Evolutionary conservation across 495 filamentous ascomycete genomes (phyloP), one percentile per base, ranked within the genome.

Genomic region (Cairneyella variabilis): DNA sequence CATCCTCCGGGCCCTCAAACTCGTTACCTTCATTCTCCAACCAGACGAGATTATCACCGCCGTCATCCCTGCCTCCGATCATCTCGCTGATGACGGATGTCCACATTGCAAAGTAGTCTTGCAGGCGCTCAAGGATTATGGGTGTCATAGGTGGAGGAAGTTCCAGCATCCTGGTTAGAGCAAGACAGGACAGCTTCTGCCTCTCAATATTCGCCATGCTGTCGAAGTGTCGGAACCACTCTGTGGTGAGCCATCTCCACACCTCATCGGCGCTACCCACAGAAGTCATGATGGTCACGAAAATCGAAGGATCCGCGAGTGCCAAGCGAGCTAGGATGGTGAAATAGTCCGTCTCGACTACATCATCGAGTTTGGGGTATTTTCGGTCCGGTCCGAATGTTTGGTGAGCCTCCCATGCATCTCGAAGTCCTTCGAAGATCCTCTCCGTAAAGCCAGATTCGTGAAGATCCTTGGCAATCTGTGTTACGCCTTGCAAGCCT

Each of bases 171-270:
- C 85, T 80, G 8, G 93, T 95, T 18, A 97, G 76, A 5, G 82
- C 92, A 2, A 98, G 77, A 41, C 79, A 83, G 57, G 85, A 87
- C 10, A 97, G 76, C 68, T 98, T 98, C 68, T 87, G 82, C 37
- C 84, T 77, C 27, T 77, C 82, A 3, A 80, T 72, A 65, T 90
- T 83, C 36, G 79, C 83, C 66, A 95, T 90, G 64, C 80, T 85
- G 61, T 93, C 88, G 60, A 95, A 89, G 59, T 91, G 85, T 30
- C 70, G 67, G 70, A 97, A 95, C 93, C 93, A 98, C 66, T 95
- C 90, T 0, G 77, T 73, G 36, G 89, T 68, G 25, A 97, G 73
- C 91, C 90, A 96, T 37, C 84, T 68, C 56, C 76, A 78, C 22
- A 77, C 71, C 30, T 83, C 76, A 2, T 75, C 68, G 16, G 69